Base-by-base conservation (phyloP, 2,329 filamentous ascomycete species). In the Davidsoniella neocaledoniae region DNA sequence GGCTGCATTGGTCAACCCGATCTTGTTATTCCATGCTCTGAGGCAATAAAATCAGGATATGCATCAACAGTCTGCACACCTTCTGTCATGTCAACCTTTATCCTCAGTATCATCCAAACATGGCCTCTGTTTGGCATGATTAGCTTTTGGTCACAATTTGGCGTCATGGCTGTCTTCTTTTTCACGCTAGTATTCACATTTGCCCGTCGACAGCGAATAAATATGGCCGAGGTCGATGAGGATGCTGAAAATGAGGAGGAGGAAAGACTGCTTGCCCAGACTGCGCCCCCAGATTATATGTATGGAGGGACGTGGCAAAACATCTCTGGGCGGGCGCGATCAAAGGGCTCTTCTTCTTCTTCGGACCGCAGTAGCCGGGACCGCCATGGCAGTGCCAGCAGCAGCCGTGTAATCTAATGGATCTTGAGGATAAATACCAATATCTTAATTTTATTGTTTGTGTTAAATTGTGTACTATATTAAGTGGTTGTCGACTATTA, bases 141-240 rank as follows among this genome's bases (percentile, higher is more conserved):
- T n/a, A 76, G 86, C 57, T 98, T 96, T 64, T 98, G 88, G 87
- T 85, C 87, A 0, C 91, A 98, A 59, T 96, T 95, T 61, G 83
- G 75, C 10, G 96, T 98, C 67, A 66, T 98, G 41, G 82, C 66
- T 33, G 72, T 95, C 17, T 95, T 94, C 64, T 63, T 94, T 8
- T 66, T 94, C 49, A 80, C 94, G 10, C 84, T 94, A 57, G 53
- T 86, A 19, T 83, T 84, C 0, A 78, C 83, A 2, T 66, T 95
- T 0, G 81, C 96, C 71, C 79, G 83, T 40, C 79, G 86, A 1
- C 88, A 90, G 0, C 80, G 74, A 59, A 64, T 94, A 36, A 78
- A 90, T 57, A 71, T 90, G 50, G 74, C 76, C 43, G 79, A 88
- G 58, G 63, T 93, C 6, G 91, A 96, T 56, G 84, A 90, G 54